Evolutionary conservation across 352 stramenopile genomes (phyloP).

Genomic region (Phytophthora tubulina): DNA sequence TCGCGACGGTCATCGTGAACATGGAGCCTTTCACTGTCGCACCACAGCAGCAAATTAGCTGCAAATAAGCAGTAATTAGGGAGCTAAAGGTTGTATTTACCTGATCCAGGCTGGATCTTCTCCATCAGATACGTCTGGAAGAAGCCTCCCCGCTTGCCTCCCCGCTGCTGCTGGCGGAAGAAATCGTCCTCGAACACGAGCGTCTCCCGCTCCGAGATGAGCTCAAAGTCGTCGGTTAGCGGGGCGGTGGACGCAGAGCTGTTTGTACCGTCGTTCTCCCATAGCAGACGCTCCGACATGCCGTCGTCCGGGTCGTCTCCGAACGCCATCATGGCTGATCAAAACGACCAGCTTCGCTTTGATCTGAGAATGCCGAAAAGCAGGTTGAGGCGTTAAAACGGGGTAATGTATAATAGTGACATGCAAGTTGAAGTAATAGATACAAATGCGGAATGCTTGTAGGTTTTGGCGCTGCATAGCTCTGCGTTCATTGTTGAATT

Average conservation of each 20-base stretch:
- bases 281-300: conserved; percentile 45
- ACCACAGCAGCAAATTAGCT: conserved; percentile 4
- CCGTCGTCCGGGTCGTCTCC: conserved; percentile 40
- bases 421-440: conserved; percentile 1
- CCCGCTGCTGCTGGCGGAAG: conserved; percentile 46
- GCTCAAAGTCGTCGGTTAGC: conserved; percentile 61
- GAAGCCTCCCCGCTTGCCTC: conserved; percentile 52
- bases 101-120: conserved; percentile 87
- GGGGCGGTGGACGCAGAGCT: conserved; percentile 16
- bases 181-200: conserved; percentile 81
- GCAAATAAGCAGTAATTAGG: background rate
- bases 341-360: background rate
- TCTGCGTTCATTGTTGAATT: conserved; percentile 8
- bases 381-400: conserved; percentile 3
- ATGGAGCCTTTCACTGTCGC: conserved; percentile 88
- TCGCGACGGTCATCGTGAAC: conserved; percentile 92
- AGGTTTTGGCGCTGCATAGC: background rate
- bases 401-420: background rate
- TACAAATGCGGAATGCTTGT: conserved; percentile 1
- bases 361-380: conserved; percentile 30
- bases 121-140: conserved; percentile 82
- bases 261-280: conserved; percentile 2
- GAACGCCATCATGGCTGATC: conserved; percentile 53
- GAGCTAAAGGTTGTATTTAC: conserved; percentile 34
- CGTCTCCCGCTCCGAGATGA: conserved; percentile 81